Evolutionary conservation across 2,329 filamentous ascomycete genomes (phyloP), one percentile per base, ranked within the genome.

Genomic region (Sporothrix phasma): DNA sequence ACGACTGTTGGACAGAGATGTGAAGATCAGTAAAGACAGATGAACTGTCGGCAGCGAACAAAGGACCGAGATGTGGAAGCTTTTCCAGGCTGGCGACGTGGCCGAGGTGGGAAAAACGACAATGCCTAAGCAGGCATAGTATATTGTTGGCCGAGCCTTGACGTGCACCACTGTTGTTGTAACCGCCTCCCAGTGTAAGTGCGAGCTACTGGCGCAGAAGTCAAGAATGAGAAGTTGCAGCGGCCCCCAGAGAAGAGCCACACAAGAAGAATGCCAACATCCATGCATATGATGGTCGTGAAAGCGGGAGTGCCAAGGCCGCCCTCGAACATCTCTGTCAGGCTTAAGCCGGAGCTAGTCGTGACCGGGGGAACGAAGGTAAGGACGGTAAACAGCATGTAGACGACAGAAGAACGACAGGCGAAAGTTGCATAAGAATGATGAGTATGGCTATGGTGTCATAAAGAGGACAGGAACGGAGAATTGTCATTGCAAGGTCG

Each of bases 401-500:
- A 95, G 71, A 96, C 90, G 74, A 91, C 81, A 68, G 92, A 93
- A 97, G 83, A 65, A 93, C 87, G 71, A 93, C 87, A 24, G 92
- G 90, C 34, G 93, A 92, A 10, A 97, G 85, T 74, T 96, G 92
- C 76, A 97, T 89, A 69, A 97, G 84, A 71, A 97, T 89, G 76
- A 97, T 96, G 74, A 97, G 86, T 72, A 97, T 96, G 73, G 93
- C 92, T 76, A 97, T 90, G 66, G 93, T 96, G 78, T 97, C 93
- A 78, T 91, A 89, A 73, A 96, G 86, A 62, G 93, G 93, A 71
- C 92, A 93, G 61, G 92, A 91, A 71, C 86, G 87, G 74, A 97
- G 84, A 71, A 97, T 93, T 63, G 92, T 96, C 69, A 90, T 84
- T 68, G 89, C 88, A 68, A 95, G 81, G 70, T 89, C 87, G 69